Evolutionary conservation across 768 basidiomycete genomes (phyloP), one percentile per base, ranked within the genome.

Genomic region (Mycena polygramma): DNA sequence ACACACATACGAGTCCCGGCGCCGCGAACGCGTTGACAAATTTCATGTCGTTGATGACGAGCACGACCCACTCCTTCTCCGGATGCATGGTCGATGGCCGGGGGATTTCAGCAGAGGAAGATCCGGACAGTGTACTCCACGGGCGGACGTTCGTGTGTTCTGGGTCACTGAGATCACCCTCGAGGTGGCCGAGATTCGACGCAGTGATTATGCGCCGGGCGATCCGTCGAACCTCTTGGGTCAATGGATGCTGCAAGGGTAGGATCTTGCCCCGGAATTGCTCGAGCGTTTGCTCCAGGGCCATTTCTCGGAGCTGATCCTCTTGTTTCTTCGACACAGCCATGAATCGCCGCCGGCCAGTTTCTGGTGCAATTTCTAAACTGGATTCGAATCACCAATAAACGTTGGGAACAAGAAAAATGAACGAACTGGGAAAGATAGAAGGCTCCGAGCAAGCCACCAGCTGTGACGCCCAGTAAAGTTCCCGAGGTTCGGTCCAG

Each of bases 291-390:
- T 90, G 78, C 43, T 83, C 71, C 72, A 81, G 78, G 48, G 72
- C 57, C 3, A 78, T 48, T 55, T 88, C 79, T n/a, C 83, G 87
- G 17, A 92, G 77, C 86, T 88, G 55, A 11, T 64, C 66, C 17
- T 73, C 72, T 51, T 64, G 35, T 52, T 57, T 20, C 43, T 48
- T 37, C 2, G 72, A 70, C 2, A 73, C 57, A 1, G 51, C 92
- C 89, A 98, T 97, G 78, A 97, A 98, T 22, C 97, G 81, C 88
- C 92, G 92, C 64, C 97, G 83, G 0, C 95, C 95, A 0, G 95
- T 97, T 77, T 96, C 92, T 2, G 93, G 90, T 0, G 95, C 93
- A 76, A 88, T 86, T 77, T 98, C 96, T 35, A 97, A 84, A 76
- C 95, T 96, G 22, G 8, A 51, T 41, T 4, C 4, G 8, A 2